These are phyloP conservation scores for Asclepias syriaca DNA, from an alignment of 257 asterid genomes.

Conservation along the genomic window DNA sequence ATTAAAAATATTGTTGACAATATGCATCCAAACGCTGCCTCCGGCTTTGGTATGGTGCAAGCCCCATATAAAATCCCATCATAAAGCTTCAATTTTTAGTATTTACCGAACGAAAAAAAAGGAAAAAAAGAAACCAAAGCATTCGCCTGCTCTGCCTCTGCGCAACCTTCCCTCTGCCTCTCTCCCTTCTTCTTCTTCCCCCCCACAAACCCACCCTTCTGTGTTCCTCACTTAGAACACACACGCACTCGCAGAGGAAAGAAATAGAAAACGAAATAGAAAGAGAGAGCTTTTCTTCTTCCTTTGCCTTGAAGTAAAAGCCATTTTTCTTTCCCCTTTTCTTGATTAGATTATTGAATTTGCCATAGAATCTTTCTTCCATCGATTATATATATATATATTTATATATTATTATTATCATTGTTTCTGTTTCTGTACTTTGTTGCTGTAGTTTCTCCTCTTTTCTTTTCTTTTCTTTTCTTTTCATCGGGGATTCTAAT, in stretches of 20 bases:
- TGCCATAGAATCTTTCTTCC: not conserved
- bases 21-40: not conserved
- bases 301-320: constrained; percentile 14
- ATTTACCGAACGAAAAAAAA: not conserved
- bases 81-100: not conserved
- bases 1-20: too few species aligned
- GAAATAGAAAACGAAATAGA: not conserved
- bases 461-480: too few species aligned
- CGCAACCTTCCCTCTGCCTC: too few species aligned
- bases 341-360: not conserved
- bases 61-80: not conserved
- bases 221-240: not conserved
- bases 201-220: not conserved
- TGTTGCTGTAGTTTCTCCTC: not conserved
- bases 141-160: too few species aligned
- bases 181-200: not conserved
- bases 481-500: constrained; percentile 22
- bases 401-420: not conserved
- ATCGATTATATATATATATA: not conserved
- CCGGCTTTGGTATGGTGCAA: constrained; percentile 5
- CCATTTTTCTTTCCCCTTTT: not conserved
- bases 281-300: not conserved
- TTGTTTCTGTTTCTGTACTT: not conserved
- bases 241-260: not conserved
- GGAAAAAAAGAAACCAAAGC: too few species aligned